Conservation (phyloP, 805 yeast genomes). For the Yamadazyma akitaensis region DNA sequence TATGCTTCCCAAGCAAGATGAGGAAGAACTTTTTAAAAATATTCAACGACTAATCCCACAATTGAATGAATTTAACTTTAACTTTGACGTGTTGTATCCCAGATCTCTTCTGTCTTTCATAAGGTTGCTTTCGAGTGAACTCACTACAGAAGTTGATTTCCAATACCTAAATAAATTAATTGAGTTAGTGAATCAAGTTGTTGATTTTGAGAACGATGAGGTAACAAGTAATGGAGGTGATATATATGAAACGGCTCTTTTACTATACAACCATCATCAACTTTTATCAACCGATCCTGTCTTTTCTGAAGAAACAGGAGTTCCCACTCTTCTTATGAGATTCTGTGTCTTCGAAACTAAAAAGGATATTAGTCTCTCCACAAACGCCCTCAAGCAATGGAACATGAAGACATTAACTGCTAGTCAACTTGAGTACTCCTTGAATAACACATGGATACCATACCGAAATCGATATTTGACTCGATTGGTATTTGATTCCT, state of each 20-base stretch:
- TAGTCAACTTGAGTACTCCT: conserved; percentile 14
- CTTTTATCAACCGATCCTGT: conserved; percentile 11
- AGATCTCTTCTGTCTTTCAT: conserved; percentile 3
- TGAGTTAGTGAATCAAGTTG: conserved; percentile 18
- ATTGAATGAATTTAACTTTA: conserved; percentile 13
- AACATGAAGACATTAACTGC: conserved; percentile 12
- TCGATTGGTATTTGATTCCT: conserved; percentile 8
- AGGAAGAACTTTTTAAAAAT: conserved; percentile 9
- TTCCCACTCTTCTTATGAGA: conserved; percentile 31
- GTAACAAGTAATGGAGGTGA: conserved; percentile 7
- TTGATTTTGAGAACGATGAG: conserved; percentile 29
- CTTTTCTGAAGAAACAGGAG: background rate
- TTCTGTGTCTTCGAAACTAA: conserved; percentile 19
- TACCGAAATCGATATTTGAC: background rate
- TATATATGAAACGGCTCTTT: conserved; percentile 20
- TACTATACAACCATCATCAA: conserved; percentile 23
- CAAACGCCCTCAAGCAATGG: conserved; percentile 20
- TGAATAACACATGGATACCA: conserved; percentile 10
- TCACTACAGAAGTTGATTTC: conserved; percentile 7
- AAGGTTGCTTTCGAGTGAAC: conserved; percentile 2
- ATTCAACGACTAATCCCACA: conserved; percentile 9
- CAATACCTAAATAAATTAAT: conserved; percentile 11
- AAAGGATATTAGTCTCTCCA: conserved; percentile 1
- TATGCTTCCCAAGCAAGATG: conserved; percentile 5
- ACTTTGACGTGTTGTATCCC: conserved; percentile 11